A percentile compares a stretch with the other conserved stretches of the same genome.
Evolutionary conservation across 139 green algal genomes (phyloP).

Genomic region (Chlorella ohadii): DNA sequence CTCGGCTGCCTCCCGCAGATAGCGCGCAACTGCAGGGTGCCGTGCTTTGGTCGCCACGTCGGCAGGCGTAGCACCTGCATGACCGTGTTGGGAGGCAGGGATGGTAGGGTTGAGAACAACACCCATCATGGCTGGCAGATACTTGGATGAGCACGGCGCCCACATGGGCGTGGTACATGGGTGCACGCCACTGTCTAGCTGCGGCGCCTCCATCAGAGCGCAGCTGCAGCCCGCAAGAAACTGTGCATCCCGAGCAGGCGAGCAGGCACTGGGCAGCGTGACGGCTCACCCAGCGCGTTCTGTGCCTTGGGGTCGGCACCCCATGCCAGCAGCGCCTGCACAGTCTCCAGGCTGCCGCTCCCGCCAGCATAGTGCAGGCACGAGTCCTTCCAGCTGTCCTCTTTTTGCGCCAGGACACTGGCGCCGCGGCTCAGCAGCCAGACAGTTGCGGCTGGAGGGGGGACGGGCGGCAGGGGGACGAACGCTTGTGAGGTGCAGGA

Average conservation of each 20-base stretch:
- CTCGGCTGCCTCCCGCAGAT: background rate
- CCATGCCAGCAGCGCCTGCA: slow-evolving; percentile 29
- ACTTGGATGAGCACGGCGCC: too few relatives aligned
- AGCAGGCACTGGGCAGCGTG: too few relatives aligned
- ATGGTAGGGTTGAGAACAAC: too few relatives aligned
- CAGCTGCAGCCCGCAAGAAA: too few relatives aligned
- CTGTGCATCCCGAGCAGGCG: too few relatives aligned
- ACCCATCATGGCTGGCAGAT: too few relatives aligned
- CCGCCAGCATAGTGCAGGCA: slow-evolving; percentile 30
- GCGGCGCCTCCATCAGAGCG: too few relatives aligned
- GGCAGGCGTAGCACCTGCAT: background rate
- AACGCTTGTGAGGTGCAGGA: too few relatives aligned
- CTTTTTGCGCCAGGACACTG: background rate
- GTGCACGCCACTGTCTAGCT: too few relatives aligned
- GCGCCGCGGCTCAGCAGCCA: slow-evolving; percentile 30
- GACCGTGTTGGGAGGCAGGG: too few relatives aligned
- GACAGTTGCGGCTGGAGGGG: background rate
- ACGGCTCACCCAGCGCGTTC: background rate
- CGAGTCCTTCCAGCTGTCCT: slow-evolving; percentile 28
- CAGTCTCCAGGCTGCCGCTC: background rate
- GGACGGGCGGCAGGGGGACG: background rate
- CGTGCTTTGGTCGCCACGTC: background rate
- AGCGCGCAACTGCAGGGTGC: background rate
- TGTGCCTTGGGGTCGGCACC: background rate
- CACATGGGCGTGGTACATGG: too few relatives aligned